Conservation (phyloP, 2,329 filamentous ascomycete genomes). For the Huntiella savannae region DNA sequence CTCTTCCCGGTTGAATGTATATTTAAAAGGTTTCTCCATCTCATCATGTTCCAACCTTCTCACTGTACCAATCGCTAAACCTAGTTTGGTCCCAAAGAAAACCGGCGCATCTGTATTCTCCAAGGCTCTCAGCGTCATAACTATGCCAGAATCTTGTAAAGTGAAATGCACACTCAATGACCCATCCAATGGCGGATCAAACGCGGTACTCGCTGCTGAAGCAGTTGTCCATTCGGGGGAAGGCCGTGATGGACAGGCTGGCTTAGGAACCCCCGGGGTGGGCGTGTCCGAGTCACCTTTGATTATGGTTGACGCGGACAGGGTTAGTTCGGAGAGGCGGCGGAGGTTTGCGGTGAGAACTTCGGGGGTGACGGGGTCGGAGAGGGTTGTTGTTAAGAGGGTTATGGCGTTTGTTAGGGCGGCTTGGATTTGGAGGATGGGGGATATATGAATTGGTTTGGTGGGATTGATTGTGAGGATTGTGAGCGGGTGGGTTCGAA, state of each 20-base stretch:
- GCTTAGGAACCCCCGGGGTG: not conserved
- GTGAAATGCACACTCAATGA: slow-evolving; percentile 57
- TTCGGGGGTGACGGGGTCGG: slow-evolving; percentile 33
- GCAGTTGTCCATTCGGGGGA: slow-evolving; percentile 26
- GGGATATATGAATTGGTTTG: slow-evolving; percentile 40
- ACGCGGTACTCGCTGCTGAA: slow-evolving; percentile 26
- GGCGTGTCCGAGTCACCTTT: slow-evolving; percentile 25
- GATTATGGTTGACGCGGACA: slow-evolving; percentile 32
- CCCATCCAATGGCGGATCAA: slow-evolving; percentile 27
- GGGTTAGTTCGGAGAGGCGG: slow-evolving; percentile 34
- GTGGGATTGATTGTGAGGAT: slow-evolving; percentile 29
- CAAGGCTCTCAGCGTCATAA: slow-evolving; percentile 50
- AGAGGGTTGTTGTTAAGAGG: slow-evolving; percentile 58
- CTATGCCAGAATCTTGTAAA: slow-evolving; percentile 49
- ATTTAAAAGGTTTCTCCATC: slow-evolving; percentile 57
- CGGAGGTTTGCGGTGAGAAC: slow-evolving; percentile 37
- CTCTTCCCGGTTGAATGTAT: slow-evolving; percentile 19
- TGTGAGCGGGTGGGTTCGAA: slow-evolving; percentile 43
- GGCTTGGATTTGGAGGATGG: slow-evolving; percentile 53
- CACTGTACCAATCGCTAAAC: slow-evolving; percentile 46
- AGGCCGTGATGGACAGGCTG: not conserved
- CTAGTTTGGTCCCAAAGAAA: slow-evolving; percentile 47
- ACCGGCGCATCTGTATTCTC: slow-evolving; percentile 45
- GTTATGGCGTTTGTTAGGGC: slow-evolving; percentile 69
- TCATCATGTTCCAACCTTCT: slow-evolving; percentile 58